Base-by-base conservation (phyloP, 2,329 filamentous ascomycete species). In the Nothophaeocryptopus gaeumannii region DNA sequence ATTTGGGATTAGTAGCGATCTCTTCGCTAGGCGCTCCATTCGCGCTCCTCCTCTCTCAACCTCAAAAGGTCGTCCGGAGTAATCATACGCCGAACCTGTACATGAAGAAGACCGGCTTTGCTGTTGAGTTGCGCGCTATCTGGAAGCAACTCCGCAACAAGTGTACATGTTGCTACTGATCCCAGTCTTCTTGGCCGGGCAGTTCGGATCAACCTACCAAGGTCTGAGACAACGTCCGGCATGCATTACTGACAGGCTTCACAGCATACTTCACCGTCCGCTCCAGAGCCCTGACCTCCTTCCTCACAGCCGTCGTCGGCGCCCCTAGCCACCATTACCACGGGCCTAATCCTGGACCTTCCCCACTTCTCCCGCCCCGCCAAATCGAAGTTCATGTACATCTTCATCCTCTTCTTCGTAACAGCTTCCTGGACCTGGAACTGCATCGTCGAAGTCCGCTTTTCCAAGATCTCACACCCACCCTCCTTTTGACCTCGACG, bases 231-330 rank as follows among this genome's bases (percentile, higher is more conserved):
- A n/a, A n/a, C n/a, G n/a, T n/a, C 20, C 7, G 20, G 7, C 20
- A 26, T 26, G 7, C 7, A 26, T 26, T 7, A 26, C 20, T 26
- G 45, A 74, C 20, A 26, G 3, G 20, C 20, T 26, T 26, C 20
- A 26, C 74, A 54, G 54, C 73, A 47, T 74, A 74, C 51, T 74
- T 74, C 32, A 70, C 70, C 15, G 70, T 77, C 5, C 68, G 75
- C 1, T 72, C 73, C 1, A 71, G 74, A 8, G 74, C 74, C 1
- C 56, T 77, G 3, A 63, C 65, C 7, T 69, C 66, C 1, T 67
- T 78, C 7, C 51, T 76, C 1, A 73, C 72, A 0, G 75, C 72
- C 0, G 67, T 72, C 47, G 53, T 74, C 8, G 53, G 45, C 31
- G 38, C 44, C 31, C 31, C 8, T 38, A 8, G 43, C 45, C 32